phyloP scores from a whole-genome alignment of 2,329 filamentous ascomycete genomes.

The Ceratocystis alfenasii region DNA sequence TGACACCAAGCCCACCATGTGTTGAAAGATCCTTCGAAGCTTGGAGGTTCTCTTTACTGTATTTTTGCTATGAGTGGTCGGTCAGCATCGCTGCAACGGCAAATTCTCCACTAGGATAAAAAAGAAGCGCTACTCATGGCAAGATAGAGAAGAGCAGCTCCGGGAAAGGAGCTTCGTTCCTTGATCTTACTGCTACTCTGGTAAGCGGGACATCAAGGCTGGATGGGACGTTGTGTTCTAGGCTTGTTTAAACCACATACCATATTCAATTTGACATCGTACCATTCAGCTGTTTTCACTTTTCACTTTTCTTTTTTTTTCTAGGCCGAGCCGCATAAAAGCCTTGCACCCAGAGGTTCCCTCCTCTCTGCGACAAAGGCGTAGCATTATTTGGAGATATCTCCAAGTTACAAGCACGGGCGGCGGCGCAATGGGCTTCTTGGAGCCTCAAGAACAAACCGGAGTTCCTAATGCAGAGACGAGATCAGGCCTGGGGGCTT shows the following conservation, averaged over 20 bases:
- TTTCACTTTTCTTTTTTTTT: background rate
- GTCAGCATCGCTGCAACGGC: slow-evolving; percentile 12
- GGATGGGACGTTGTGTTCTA: background rate
- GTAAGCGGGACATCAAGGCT: background rate
- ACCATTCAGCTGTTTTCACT: background rate
- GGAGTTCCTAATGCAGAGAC: background rate
- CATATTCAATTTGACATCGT: background rate
- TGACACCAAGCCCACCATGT: background rate
- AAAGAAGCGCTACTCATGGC: background rate
- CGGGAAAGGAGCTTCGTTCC: slow-evolving; percentile 11
- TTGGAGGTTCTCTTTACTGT: background rate
- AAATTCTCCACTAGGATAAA: background rate
- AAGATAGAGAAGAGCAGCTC: slow-evolving; percentile 5
- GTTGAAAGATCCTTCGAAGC: background rate
- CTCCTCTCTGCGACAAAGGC: background rate
- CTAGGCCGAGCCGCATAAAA: background rate
- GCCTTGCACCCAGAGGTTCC: background rate
- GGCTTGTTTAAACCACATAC: background rate
- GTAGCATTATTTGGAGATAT: background rate
- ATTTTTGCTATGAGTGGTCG: background rate
- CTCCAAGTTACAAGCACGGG: slow-evolving; percentile 8
- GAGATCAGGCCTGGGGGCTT: background rate
- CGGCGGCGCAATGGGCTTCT: background rate
- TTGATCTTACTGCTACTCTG: background rate
- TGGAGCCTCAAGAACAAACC: slow-evolving; percentile 3